phyloP scores from a whole-genome alignment of 305 asterid species.

The Fraxinus baroniana region DNA sequence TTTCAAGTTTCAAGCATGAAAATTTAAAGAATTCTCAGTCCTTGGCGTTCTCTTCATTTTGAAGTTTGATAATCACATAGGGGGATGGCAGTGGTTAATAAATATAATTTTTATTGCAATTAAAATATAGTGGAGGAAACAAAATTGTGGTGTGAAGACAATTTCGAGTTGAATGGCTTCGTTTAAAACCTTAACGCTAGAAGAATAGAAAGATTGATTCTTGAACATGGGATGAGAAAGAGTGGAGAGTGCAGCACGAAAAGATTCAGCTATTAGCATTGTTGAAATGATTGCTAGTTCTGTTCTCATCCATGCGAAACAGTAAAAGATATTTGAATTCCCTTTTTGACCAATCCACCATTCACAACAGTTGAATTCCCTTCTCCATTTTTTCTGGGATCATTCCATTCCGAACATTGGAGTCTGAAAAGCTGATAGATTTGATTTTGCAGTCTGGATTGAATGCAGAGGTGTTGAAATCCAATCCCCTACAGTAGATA shows the following conservation, averaged over 20 bases:
- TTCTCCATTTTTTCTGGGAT: slow-evolving; percentile 4
- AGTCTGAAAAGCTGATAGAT: slow-evolving; percentile 50
- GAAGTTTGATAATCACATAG: not conserved
- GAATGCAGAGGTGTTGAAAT: slow-evolving; percentile 29
- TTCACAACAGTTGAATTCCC: not conserved
- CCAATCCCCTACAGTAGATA: slow-evolving; percentile 37
- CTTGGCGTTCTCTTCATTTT: not conserved
- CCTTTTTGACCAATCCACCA: slow-evolving; percentile 38
- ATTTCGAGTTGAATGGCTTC: too few relatives aligned
- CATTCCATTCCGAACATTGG: slow-evolving; percentile 73
- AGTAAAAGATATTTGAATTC: slow-evolving; percentile 8
- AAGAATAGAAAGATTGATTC: not conserved
- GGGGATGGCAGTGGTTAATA: too few relatives aligned
- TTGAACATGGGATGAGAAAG: not conserved
- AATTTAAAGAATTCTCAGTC: not conserved
- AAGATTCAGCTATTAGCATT: not conserved
- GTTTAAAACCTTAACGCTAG: not conserved
- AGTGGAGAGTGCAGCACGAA: not conserved
- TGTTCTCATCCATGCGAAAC: slow-evolving; percentile 30
- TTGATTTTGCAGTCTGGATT: slow-evolving; percentile 39
- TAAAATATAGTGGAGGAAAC: too few relatives aligned
- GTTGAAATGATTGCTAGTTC: slow-evolving; percentile 32
- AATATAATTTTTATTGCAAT: too few relatives aligned
- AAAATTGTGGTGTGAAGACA: too few relatives aligned
- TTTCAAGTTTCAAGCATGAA: not conserved